phyloP scores from a whole-genome alignment of 1,284 basidiomycete species.

The Sanghuangporus sanghuang region DNA sequence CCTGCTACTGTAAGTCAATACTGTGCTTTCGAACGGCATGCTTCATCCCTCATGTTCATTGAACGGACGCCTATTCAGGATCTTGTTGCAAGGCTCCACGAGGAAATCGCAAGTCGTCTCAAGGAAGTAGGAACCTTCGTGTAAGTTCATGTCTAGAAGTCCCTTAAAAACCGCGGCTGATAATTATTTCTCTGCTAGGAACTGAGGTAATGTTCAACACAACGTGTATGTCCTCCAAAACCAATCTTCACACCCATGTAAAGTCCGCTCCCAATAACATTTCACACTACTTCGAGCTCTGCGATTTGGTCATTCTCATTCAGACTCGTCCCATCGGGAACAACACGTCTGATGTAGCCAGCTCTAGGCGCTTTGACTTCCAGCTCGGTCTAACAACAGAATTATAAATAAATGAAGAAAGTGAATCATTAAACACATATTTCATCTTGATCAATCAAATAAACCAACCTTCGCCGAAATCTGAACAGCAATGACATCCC shows the following conservation, averaged over 20 bases:
- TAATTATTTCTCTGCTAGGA: not conserved
- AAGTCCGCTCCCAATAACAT: not conserved
- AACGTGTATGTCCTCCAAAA: not conserved
- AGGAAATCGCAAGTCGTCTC: slow-evolving; percentile 36
- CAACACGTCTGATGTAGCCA: slow-evolving; percentile 17
- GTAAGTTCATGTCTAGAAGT: not conserved
- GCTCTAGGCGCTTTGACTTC: slow-evolving; percentile 18
- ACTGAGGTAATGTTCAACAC: slow-evolving; percentile 1
- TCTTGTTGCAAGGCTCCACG: slow-evolving; percentile 44
- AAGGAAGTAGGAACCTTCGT: slow-evolving; percentile 18
- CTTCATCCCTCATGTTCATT: not conserved
- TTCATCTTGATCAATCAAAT: not conserved
- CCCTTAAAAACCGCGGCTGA: not conserved
- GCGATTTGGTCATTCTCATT: slow-evolving; percentile 19
- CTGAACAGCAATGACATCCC: slow-evolving; percentile 38
- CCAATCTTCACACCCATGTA: not conserved
- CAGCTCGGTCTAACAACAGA: slow-evolving; percentile 18
- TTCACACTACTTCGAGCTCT: slow-evolving; percentile 8
- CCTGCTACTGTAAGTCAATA: slow-evolving; percentile 46
- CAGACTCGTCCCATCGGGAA: slow-evolving; percentile 15
- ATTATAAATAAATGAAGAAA: not conserved
- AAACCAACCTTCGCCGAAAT: slow-evolving; percentile 31
- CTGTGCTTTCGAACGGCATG: not conserved
- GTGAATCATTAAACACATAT: not conserved
- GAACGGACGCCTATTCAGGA: slow-evolving; percentile 30